Evolutionary conservation across 805 yeast genomes (phyloP).

Genomic region (Komagataella kurtzmanii): DNA sequence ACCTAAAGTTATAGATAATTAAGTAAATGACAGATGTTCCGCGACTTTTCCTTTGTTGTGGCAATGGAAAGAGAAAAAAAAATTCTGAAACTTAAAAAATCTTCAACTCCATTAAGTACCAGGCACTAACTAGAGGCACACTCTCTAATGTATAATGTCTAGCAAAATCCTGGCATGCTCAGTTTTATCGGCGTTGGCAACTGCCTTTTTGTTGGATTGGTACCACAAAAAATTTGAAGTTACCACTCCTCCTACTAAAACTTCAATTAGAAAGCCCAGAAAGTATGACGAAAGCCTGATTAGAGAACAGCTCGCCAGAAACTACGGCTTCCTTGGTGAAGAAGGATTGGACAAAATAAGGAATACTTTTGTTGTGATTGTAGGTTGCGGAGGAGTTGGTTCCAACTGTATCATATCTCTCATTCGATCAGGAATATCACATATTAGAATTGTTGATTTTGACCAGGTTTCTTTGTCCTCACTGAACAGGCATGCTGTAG

Average conservation of each 20-base stretch:
- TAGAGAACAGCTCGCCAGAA: conserved; percentile 86
- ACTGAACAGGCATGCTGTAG: conserved; percentile 89
- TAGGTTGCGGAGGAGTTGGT: conserved; percentile 98
- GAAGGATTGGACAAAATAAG: conserved; percentile 71
- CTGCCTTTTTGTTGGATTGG: neutral
- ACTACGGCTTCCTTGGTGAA: conserved; percentile 82
- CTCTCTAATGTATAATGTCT: neutral
- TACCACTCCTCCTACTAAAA: neutral
- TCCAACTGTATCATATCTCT: conserved; percentile 92
- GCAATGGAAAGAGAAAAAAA: neutral
- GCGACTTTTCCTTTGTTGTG: neutral
- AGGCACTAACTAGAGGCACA: neutral
- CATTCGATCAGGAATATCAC: conserved; percentile 79
- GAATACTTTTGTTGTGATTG: conserved; percentile 57
- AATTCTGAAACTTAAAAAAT: no score
- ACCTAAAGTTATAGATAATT: neutral
- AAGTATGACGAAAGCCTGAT: conserved; percentile 54
- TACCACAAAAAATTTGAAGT: neutral
- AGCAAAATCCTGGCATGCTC: neutral
- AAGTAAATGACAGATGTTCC: neutral
- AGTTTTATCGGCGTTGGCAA: neutral
- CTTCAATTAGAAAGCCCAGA: neutral
- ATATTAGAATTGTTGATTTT: conserved; percentile 74
- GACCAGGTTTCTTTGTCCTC: conserved; percentile 93
- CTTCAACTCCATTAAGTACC: neutral